phyloP scores from a whole-genome alignment of 768 basidiomycete species.

The Punctularia strigosozonata region DNA sequence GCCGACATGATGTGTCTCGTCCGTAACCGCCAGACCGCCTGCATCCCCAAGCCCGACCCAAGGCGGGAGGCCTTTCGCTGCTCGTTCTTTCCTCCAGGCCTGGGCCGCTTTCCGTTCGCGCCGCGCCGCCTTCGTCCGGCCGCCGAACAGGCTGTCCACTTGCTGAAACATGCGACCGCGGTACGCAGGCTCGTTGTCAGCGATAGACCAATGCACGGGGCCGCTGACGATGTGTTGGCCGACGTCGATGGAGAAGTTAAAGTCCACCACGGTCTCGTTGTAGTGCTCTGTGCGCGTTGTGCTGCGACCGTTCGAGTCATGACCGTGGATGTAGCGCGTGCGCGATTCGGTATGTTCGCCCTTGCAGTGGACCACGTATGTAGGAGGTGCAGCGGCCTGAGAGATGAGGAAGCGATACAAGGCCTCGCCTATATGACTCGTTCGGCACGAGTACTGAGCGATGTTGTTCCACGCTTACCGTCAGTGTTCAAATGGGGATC shows the following conservation, averaged over 20 bases:
- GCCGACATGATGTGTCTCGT: constrained; percentile 2
- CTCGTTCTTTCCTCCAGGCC: constrained; percentile 32
- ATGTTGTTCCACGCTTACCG: constrained; percentile 22
- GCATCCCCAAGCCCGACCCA: constrained; percentile 21
- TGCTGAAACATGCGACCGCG: constrained; percentile 53
- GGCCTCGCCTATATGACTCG: constrained; percentile 38
- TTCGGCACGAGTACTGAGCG: not conserved
- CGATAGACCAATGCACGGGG: constrained; percentile 45
- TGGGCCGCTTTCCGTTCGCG: constrained; percentile 30
- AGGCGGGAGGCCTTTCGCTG: constrained; percentile 37
- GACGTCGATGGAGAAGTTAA: constrained; percentile 56
- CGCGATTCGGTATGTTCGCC: constrained; percentile 49
- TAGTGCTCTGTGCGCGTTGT: constrained; percentile 34
- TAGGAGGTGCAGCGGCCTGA: constrained; percentile 35
- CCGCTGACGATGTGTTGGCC: constrained; percentile 25
- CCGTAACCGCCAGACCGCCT: not conserved
- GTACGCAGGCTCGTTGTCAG: constrained; percentile 52
- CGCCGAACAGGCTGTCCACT: constrained; percentile 26
- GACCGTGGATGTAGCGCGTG: constrained; percentile 31
- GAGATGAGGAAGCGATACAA: constrained; percentile 64
- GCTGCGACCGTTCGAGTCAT: constrained; percentile 21
- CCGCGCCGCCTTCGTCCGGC: constrained; percentile 29
- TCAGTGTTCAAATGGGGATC: constrained; percentile 59
- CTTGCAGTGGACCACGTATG: constrained; percentile 31
- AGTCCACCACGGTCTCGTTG: constrained; percentile 50